Conservation (phyloP, 2,329 filamentous ascomycete genomes). For the Alternaria sp. region DNA sequence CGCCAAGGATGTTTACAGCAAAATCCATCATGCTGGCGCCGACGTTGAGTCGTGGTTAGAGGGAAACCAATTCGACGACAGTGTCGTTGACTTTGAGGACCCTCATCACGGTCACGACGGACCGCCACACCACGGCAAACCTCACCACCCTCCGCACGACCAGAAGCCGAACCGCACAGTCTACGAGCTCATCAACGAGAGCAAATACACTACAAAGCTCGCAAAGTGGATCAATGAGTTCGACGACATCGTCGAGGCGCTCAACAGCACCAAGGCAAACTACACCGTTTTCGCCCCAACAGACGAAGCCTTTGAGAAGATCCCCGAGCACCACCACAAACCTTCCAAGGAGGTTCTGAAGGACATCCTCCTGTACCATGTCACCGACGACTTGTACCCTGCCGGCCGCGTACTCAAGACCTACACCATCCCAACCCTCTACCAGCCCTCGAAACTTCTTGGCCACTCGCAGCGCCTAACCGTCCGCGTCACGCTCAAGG, state of each 20-base stretch:
- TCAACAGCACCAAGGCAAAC: conserved; percentile 78
- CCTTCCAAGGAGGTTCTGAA: conserved; percentile 74
- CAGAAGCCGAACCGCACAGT: conserved; percentile 70
- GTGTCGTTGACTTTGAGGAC: conserved; percentile 42
- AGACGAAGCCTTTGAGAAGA: conserved; percentile 75
- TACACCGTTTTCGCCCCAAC: conserved; percentile 83
- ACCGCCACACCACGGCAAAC: conserved; percentile 46
- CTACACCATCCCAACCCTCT: conserved; percentile 76
- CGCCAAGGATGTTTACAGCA: conserved; percentile 47
- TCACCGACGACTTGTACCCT: conserved; percentile 71
- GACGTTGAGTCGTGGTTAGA: conserved; percentile 58
- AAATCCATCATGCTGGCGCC: conserved; percentile 52
- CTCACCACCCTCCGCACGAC: conserved; percentile 49
- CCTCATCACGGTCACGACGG: conserved; percentile 35
- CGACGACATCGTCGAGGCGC: conserved; percentile 70
- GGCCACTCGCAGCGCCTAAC: conserved; percentile 71
- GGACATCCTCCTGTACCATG: conserved; percentile 75
- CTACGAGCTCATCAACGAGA: conserved; percentile 78
- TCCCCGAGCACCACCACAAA: conserved; percentile 63
- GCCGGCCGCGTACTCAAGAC: conserved; percentile 69
- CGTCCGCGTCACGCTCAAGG: conserved; percentile 67
- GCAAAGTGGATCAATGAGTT: conserved; percentile 76
- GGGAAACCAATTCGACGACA: conserved; percentile 42
- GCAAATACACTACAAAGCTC: conserved; percentile 79
- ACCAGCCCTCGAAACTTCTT: conserved; percentile 48